Percentiles rank a stretch among this genome's conserved stretches.
phyloP scores from a whole-genome alignment of 768 basidiomycete genomes.

The Mrakia blollopis region DNA sequence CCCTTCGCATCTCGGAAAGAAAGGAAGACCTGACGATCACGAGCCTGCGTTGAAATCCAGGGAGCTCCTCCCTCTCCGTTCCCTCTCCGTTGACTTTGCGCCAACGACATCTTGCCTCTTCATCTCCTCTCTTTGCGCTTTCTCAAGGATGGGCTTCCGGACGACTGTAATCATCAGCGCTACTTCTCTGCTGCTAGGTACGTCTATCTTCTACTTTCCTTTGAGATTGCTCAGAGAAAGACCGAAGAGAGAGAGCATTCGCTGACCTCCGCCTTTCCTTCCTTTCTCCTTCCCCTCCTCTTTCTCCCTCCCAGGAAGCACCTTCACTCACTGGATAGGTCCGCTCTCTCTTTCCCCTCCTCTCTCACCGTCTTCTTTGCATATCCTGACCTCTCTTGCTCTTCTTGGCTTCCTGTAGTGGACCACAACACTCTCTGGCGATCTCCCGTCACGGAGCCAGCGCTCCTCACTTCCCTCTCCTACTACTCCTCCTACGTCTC shows the following conservation, averaged over 20 bases:
- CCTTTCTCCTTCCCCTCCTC: neutral
- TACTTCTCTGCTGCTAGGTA: conserved; percentile 21
- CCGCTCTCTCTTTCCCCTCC: conserved; percentile 62
- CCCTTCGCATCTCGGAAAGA: neutral
- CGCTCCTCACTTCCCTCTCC: conserved; percentile 39
- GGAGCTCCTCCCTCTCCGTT: neutral
- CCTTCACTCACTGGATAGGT: conserved; percentile 64
- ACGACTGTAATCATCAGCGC: conserved; percentile 17
- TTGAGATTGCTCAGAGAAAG: conserved; percentile 76
- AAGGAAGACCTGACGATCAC: neutral
- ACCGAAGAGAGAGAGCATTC: conserved; percentile 65
- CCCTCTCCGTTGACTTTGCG: no score
- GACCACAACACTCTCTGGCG: conserved; percentile 46
- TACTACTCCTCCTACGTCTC: conserved; percentile 42
- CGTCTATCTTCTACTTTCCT: conserved; percentile 67
- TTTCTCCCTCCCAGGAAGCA: conserved; percentile 9
- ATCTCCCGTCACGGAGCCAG: conserved; percentile 41
- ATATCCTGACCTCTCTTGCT: neutral
- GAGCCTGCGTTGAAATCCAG: neutral
- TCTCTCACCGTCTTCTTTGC: no score
- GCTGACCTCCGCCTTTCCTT: neutral
- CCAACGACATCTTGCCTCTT: neutral
- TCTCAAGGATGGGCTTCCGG: conserved; percentile 14
- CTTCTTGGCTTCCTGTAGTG: conserved; percentile 30
- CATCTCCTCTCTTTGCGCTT: neutral